Evolutionary conservation across 768 basidiomycete species (phyloP).

Genomic region (Termitomyces sp.): DNA sequence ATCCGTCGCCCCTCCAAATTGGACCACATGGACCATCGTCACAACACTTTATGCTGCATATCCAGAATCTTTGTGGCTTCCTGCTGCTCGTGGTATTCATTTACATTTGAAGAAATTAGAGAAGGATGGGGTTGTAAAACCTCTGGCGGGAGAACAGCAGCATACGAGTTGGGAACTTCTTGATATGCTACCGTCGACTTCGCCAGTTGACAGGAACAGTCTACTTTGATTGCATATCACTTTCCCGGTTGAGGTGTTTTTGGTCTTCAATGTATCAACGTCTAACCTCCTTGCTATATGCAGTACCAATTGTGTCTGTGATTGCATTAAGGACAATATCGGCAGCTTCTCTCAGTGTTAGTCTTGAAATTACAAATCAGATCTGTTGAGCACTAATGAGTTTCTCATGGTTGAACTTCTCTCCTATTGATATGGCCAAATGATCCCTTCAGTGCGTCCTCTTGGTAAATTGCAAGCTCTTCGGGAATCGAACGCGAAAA

Average conservation of each 20-base stretch:
- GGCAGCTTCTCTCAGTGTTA: no score
- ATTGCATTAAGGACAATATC: neutral
- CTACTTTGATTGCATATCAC: neutral
- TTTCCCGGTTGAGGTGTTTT: neutral
- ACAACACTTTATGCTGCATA: slow-evolving; percentile 66
- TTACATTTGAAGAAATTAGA: slow-evolving; percentile 75
- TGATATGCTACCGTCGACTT: slow-evolving; percentile 7
- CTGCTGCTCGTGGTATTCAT: slow-evolving; percentile 66
- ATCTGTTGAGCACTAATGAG: no score
- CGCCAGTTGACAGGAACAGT: slow-evolving; percentile 14
- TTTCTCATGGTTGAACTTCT: no score
- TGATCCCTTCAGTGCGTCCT: neutral
- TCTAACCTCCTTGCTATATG: neutral
- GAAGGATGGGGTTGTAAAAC: slow-evolving; percentile 54
- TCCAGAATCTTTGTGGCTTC: slow-evolving; percentile 65
- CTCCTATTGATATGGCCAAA: no score
- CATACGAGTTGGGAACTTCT: slow-evolving; percentile 45
- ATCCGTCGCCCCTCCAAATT: slow-evolving; percentile 18
- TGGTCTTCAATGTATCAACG: neutral
- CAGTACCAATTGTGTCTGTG: neutral
- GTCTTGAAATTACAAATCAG: no score
- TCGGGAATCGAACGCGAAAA: no score
- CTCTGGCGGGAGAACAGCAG: slow-evolving; percentile 47
- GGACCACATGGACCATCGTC: slow-evolving; percentile 69
- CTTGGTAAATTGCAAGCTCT: neutral